Evolutionary conservation across 257 asterid species (phyloP), one percentile per base, ranked within the genome.

Genomic region (Thymus mandschuricus): DNA sequence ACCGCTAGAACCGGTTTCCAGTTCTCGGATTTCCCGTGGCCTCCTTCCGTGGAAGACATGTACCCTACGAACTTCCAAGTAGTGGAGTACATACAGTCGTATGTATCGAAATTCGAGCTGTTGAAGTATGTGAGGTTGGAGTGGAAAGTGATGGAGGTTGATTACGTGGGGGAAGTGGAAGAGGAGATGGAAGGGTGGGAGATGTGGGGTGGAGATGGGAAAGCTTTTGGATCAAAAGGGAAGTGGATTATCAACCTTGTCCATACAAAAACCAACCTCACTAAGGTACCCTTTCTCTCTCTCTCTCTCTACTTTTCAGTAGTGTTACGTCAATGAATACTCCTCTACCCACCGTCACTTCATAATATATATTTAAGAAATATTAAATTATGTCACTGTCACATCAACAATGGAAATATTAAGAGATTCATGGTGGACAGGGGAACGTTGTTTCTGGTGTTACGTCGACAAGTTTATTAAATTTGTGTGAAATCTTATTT

Each of bases 1-100:
- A 73, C n/a, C 33, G 31, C 45, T 0, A 85, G 71, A 60, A 48
- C 76, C 2, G 15, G n/a, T 29, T 87, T 69, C 78, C 70, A 82
- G 64, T 87, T 87, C 43, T 80, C 89, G 9, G 94, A 85, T 85
- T 82, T 85, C 55, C 87, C 91, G 34, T 87, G 94, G 94, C 85
- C 90, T 31, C 60, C 76, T 10, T 81, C 86, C 21, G 88, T 81
- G 5, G 13, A 58, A 34, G 88, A 84, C 0, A 34, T 15, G 2
- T 74, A 15, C 51, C 91, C 94, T 3, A 41, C 6, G 2, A 79
- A 45, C 46, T 10, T 70, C 9, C 79, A 81, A 30, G 73, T 85
- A 0, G 34, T 78, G 46, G 72, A 79, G 12, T 88, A 88, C 44
- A 46, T 86, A 7, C 79, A 81, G 3, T 79, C 86, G 6, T 88